A percentile compares a stretch with the other conserved stretches of the same genome.
Conservation (phyloP, 768 basidiomycete species). For the Tricholoma flavovirens region DNA sequence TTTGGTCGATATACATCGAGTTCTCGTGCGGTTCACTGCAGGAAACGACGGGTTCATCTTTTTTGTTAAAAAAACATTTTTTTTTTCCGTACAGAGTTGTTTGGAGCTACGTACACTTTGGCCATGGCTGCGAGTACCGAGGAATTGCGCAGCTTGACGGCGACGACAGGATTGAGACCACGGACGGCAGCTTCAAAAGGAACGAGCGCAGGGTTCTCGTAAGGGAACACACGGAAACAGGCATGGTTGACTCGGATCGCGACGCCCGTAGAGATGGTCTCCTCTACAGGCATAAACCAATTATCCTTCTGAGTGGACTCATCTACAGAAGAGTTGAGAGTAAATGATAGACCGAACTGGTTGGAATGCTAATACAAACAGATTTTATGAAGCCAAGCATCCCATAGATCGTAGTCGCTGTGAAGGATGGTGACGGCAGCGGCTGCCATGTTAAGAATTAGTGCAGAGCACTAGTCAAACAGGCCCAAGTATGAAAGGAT, state of each 20-base stretch:
- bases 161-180: conserved; percentile 52
- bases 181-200: conserved; percentile 79
- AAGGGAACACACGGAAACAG: conserved; percentile 78
- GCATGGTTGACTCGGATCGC: conserved; percentile 57
- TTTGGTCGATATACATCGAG: conserved; percentile 65
- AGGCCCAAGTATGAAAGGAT: conserved; percentile 15
- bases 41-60: neutral
- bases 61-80: no score
- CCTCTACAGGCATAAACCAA: conserved; percentile 77
- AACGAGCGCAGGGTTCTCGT: conserved; percentile 66
- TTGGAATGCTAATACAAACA: no score
- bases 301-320: conserved; percentile 58
- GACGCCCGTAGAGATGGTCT: conserved; percentile 67
- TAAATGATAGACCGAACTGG: no score
- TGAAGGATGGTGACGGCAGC: conserved; percentile 44
- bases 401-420: conserved; percentile 74
- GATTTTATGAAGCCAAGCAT: conserved; percentile 75
- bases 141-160: no score
- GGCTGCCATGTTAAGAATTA: conserved; percentile 27
- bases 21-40: conserved; percentile 44
- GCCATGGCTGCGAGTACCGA: conserved; percentile 15
- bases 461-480: no score
- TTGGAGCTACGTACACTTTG: no score
- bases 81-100: no score
- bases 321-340: no score